Percentiles rank a stretch among this genome's conserved stretches.
Evolutionary conservation across 345 rosid genomes (phyloP).

Genomic region (Aquilaria sinensis): DNA sequence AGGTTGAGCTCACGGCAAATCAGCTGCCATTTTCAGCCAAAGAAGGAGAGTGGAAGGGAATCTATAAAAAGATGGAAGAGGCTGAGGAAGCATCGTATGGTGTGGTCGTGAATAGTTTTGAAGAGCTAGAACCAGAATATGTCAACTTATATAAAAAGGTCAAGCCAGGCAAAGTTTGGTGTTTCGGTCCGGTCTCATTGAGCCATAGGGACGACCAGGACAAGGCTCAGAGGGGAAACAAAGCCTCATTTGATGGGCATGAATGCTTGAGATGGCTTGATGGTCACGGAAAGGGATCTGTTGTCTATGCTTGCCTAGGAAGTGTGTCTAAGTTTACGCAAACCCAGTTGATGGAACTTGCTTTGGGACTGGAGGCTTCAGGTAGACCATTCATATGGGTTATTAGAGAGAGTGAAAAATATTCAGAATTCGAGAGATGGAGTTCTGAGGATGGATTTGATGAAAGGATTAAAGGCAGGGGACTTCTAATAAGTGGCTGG

Average conservation of each 20-base stretch:
- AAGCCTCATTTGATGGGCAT: not conserved
- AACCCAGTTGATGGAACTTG: constrained; percentile 18
- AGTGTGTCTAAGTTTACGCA: constrained; percentile 23
- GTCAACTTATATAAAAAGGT: constrained; percentile 15
- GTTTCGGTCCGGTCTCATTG: constrained; percentile 34
- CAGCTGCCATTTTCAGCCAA: constrained; percentile 20
- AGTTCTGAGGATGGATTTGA: constrained; percentile 15
- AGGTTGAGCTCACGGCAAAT: constrained; percentile 17
- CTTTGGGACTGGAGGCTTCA: too few species aligned
- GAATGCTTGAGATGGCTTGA: constrained; percentile 35
- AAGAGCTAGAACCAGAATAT: constrained; percentile 27
- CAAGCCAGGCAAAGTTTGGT: constrained; percentile 27
- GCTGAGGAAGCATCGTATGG: constrained; percentile 18
- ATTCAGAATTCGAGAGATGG: constrained; percentile 16
- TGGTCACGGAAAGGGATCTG: constrained; percentile 12
- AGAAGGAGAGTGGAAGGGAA: not conserved
- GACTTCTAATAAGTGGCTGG: constrained; percentile 22
- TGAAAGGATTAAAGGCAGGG: constrained; percentile 18
- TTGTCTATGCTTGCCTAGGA: constrained; percentile 41
- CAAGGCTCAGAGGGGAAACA: constrained; percentile 27
- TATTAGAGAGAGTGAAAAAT: too few species aligned
- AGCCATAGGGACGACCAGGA: constrained; percentile 20
- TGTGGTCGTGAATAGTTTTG: constrained; percentile 24
- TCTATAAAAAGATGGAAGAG: not conserved
- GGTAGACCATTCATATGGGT: too few species aligned